phyloP scores from a whole-genome alignment of 176 grass and related monocot species.

The Phoenix roebelenii region DNA sequence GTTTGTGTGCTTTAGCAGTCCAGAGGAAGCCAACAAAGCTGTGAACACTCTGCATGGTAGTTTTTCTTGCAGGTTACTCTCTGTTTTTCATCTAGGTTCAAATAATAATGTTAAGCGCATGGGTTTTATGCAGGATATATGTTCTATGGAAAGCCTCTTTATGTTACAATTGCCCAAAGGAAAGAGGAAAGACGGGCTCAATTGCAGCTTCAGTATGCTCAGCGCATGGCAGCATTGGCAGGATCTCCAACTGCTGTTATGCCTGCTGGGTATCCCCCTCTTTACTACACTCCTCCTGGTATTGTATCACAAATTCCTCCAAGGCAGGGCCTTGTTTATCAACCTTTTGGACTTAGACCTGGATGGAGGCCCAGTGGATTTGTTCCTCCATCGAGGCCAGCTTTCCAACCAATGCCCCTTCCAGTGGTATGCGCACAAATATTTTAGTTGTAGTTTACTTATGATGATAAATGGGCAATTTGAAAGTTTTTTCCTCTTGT shows the following conservation, averaged over 20 bases:
- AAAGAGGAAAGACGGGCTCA: neutral
- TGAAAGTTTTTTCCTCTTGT: too few relatives aligned
- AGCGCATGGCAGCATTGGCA: neutral
- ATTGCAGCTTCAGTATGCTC: conserved; percentile 1
- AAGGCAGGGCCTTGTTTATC: conserved; percentile 53
- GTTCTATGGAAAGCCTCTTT: neutral
- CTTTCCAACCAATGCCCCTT: conserved; percentile 38
- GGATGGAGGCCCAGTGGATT: conserved; percentile 51
- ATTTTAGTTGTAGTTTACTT: too few relatives aligned
- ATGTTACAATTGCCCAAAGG: conserved; percentile 1
- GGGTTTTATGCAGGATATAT: conserved; percentile 9
- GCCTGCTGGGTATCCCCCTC: neutral
- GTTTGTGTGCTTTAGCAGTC: conserved; percentile 66
- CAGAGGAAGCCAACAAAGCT: conserved; percentile 65
- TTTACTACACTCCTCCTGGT: conserved; percentile 40
- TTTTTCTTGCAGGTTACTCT: neutral
- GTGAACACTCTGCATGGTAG: conserved; percentile 64
- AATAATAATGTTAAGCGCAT: neutral
- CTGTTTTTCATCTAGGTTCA: neutral
- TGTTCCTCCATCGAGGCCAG: conserved; percentile 29
- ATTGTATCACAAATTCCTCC: conserved; percentile 40
- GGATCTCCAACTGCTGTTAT: neutral
- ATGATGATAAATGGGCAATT: too few relatives aligned
- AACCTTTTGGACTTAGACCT: conserved; percentile 30
- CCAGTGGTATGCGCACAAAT: conserved; percentile 22